A percentile compares a stretch with the other conserved stretches of the same genome.
phyloP scores from a whole-genome alignment of 1,284 basidiomycete genomes.

The Marasmius sp. region DNA sequence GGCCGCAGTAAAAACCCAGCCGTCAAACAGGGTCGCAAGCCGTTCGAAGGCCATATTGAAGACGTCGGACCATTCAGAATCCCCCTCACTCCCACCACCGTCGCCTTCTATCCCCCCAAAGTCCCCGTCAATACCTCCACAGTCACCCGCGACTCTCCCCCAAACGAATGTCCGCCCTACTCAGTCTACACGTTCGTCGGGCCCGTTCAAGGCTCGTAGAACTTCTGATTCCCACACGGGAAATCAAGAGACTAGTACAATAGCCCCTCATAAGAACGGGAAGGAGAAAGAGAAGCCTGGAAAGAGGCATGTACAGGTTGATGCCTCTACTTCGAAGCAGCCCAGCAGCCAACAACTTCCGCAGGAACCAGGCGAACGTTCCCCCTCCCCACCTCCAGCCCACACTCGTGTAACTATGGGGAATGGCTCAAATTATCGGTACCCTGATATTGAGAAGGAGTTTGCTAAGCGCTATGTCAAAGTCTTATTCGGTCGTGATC shows the following conservation, averaged over 20 bases:
- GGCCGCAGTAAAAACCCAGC: neutral
- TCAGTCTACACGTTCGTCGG: too few species aligned
- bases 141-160: too few species aligned
- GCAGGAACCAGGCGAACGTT: conserved; percentile 1
- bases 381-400: conserved; percentile 21
- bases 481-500: conserved; percentile 36
- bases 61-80: too few species aligned
- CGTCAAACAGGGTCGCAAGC: neutral
- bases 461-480: conserved; percentile 28
- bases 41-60: too few species aligned
- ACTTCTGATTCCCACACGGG: too few species aligned
- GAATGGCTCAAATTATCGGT: conserved; percentile 17
- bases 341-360: neutral
- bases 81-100: too few species aligned
- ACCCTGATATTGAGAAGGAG: conserved; percentile 25
- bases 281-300: conserved; percentile 9
- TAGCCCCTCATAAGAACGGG: conserved; percentile 3
- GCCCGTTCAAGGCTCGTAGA: too few species aligned
- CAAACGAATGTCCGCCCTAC: too few species aligned
- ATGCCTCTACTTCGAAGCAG: neutral
- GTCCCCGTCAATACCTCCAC: too few species aligned
- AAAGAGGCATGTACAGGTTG: conserved; percentile 1
- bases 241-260: too few species aligned
- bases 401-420: conserved; percentile 14
- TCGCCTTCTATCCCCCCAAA: too few species aligned